Conservation (phyloP, 371 early-diverging fungal genomes). For the Mucor irregularis region DNA sequence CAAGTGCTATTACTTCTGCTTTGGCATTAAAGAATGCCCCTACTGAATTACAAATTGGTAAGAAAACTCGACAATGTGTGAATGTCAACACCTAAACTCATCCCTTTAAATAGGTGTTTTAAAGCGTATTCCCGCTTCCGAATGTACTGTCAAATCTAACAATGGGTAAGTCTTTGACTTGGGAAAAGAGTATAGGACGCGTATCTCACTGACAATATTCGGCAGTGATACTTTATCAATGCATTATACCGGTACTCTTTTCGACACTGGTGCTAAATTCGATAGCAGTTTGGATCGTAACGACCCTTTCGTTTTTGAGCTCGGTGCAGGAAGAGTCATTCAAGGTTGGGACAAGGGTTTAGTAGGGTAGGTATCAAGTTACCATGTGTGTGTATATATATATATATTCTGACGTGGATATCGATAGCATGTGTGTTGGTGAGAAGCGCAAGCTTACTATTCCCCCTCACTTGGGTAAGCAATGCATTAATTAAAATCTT, state of each 20-base stretch:
- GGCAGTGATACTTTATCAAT: conserved; percentile 68
- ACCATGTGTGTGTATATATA: not conserved
- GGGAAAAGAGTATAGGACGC: not conserved
- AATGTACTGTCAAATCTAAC: conserved; percentile 46
- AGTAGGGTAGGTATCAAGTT: conserved; percentile 41
- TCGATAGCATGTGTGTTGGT: conserved; percentile 78
- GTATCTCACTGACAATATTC: not conserved
- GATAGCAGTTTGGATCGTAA: conserved; percentile 75
- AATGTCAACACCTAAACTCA: not conserved
- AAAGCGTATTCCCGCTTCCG: conserved; percentile 45
- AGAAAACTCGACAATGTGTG: not conserved
- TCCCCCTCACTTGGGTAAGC: conserved; percentile 66
- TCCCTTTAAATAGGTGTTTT: conserved; percentile 51
- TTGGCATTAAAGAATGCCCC: conserved; percentile 54
- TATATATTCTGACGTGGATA: not conserved
- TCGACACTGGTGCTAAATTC: conserved; percentile 71
- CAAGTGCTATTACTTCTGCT: conserved; percentile 18
- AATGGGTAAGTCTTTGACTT: conserved; percentile 45
- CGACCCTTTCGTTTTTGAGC: conserved; percentile 71
- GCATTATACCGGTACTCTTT: conserved; percentile 83
- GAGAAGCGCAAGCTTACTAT: conserved; percentile 83
- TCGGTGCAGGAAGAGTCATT: conserved; percentile 69
- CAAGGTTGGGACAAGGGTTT: conserved; percentile 87
- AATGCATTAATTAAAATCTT: not conserved
- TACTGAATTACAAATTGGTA: conserved; percentile 61